Percentiles rank a stretch among this genome's conserved stretches.
Evolutionary conservation across 1,284 basidiomycete genomes (phyloP).

Genomic region (Megacollybia platyphylla): DNA sequence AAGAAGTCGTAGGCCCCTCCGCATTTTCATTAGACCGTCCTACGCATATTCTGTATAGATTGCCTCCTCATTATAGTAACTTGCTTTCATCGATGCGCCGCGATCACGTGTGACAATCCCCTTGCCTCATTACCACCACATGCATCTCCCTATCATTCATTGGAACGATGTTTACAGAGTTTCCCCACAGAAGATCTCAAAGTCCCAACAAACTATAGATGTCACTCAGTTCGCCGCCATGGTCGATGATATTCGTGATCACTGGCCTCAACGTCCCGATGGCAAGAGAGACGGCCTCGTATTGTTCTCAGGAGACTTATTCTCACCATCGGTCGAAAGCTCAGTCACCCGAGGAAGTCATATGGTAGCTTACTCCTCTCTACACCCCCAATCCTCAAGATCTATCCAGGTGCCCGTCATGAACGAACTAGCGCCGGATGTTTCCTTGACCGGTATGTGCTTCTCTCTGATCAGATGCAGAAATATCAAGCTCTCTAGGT

Average conservation of each 20-base stretch:
- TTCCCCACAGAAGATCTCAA: constrained; percentile 49
- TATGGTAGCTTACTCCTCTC: constrained; percentile 47
- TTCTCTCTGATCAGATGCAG: background rate
- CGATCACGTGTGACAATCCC: background rate
- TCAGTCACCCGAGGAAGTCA: constrained; percentile 84
- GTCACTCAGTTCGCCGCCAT: constrained; percentile 63
- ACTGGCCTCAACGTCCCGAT: constrained; percentile 36
- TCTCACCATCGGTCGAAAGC: constrained; percentile 79
- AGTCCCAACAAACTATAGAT: constrained; percentile 51
- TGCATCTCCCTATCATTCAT: constrained; percentile 25
- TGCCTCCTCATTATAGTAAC: no score
- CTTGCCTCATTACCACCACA: background rate
- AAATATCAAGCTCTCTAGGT: constrained; percentile 23
- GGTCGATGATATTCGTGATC: constrained; percentile 41
- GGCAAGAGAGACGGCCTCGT: constrained; percentile 60
- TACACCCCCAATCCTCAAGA: background rate
- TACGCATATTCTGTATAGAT: background rate
- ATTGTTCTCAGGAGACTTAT: constrained; percentile 83
- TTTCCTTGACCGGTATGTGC: constrained; percentile 49
- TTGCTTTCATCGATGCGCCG: background rate
- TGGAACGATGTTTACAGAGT: constrained; percentile 76
- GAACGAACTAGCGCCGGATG: constrained; percentile 60
- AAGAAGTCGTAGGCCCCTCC: constrained; percentile 42
- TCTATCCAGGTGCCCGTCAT: constrained; percentile 61
- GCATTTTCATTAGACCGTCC: background rate